Base-by-base conservation (phyloP, 441 rosid genomes). In the Melastoma candidum region DNA sequence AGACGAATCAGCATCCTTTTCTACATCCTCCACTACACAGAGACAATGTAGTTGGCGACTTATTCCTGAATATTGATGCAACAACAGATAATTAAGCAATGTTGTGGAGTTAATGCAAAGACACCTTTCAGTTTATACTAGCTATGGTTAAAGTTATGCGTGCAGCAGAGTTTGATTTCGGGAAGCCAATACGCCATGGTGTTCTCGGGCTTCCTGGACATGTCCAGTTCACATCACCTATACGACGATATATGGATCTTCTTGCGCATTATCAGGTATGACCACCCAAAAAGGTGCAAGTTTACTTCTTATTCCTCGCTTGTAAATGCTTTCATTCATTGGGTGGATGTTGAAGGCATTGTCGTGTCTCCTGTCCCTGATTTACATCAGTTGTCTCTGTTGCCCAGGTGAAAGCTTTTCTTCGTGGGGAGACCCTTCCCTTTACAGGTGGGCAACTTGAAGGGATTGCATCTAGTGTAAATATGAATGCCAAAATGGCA, bases 191-290 rank as follows among this genome's bases (percentile, higher is more conserved):
- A 55, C 87, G 94, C 51, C 98, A 92, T 73, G 98, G 98, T 24
- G 54, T 81, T 65, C 77, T 92, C 24, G 98, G 97, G 47, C 56
- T 92, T 69, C 97, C 95, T 67, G 97, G 98, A 67, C 86, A 92
- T 59, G 98, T 92, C 64, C 98, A 88, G 70, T 92, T 92, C 73
- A 88, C 97, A 50, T 92, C 97, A 63, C 98, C 98, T 48, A 88
- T 92, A 47, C 98, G 98, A 60, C 78, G 97, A 63, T 92, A 92
- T 66, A 74, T 84, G 87, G 98, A 92, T 74, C 97, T 92, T 67
- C 79, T 90, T 69, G 95, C 98, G 46, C 98, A 92, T 70, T 92
- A 85, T 77, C 97, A 92, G 90, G 98, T 79, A 36, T 36, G 41
- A 29, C 8, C 6, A 36, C 41, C 41, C 7, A 9, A 36, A 36